Base-by-base conservation (phyloP, 2,329 filamentous ascomycete genomes). In the Scytalidium sp. region DNA sequence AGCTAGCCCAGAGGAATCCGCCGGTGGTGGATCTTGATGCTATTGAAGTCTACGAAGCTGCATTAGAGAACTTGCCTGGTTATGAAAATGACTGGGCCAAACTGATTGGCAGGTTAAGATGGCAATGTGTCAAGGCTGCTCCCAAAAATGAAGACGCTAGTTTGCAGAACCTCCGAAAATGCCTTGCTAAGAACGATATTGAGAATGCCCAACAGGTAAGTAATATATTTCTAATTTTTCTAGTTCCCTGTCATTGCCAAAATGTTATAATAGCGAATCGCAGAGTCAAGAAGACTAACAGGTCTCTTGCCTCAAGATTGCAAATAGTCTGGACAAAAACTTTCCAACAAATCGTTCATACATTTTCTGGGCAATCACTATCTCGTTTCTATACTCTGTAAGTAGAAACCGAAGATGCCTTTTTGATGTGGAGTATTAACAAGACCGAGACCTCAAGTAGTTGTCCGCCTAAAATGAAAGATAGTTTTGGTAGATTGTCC, bases 151-250 rank as follows among this genome's bases (percentile, higher is more conserved):
- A 64, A 52, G 54, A 62, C 11, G 44, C 58, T 9, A 57, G 54
- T 15, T 41, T 58, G 29, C 57, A 61, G 27, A 61, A 57, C n/a
- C 62, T 67, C 40, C 52, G 59, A 43, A 60, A 52, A 25, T 67
- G 65, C 55, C 51, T 66, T 43, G 48, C 51, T 32, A 62, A 57
- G 41, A 49, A 58, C 45, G 64, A 66, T 52, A 51, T 64, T 32
- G 62, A 67, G 29, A 60, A 66, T 56, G 64, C 65, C 19, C 57
- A 62, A 49, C 59, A 64, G 57, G 64, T 63, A 56, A n/a, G n/a
- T n/a, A n/a, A n/a, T n/a, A n/a, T n/a, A n/a, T n/a, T 7, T 29
- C 43, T 19, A 19, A n/a, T n/a, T n/a, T n/a, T n/a, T n/a, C n/a
- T n/a, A n/a, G n/a, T n/a, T n/a, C n/a, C n/a, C n/a, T n/a, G n/a